Percentiles rank a stretch among this genome's conserved stretches.
Evolutionary conservation across 169 alveolate species (phyloP).

Genomic region (Theileria luwenshuni): DNA sequence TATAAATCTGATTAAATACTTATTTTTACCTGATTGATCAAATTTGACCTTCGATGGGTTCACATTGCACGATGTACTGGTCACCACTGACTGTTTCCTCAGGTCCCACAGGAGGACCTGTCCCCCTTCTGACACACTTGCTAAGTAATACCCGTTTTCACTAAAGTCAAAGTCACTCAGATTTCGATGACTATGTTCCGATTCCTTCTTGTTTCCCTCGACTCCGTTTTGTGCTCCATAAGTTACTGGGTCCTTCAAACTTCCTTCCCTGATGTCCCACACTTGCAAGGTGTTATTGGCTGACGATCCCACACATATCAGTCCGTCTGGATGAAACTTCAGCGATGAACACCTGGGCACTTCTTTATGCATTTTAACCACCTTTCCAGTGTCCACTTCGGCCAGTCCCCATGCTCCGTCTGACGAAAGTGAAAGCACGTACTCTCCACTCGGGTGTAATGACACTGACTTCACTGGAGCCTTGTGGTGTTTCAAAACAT

Average conservation of each 20-base stretch:
- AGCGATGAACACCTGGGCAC: conserved; percentile 67
- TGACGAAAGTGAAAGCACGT: conserved; percentile 66
- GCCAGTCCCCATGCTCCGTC: conserved; percentile 80
- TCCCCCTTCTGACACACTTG: conserved; percentile 77
- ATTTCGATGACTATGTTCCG: too few species aligned
- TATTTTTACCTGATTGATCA: conserved; percentile 71
- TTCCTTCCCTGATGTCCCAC: conserved; percentile 81
- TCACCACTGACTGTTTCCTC: conserved; percentile 72
- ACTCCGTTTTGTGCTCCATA: conserved; percentile 35
- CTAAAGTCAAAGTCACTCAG: conserved; percentile 72
- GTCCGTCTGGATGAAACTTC: conserved; percentile 86
- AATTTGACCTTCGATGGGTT: conserved; percentile 67
- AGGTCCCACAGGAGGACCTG: conserved; percentile 78
- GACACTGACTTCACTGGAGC: conserved; percentile 70
- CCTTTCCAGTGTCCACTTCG: conserved; percentile 76
- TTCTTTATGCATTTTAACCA: conserved; percentile 69
- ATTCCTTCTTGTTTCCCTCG: conserved; percentile 28
- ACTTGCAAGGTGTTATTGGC: conserved; percentile 78
- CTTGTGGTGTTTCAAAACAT: conserved; percentile 73
- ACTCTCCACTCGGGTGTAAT: conserved; percentile 84
- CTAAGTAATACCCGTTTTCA: conserved; percentile 86
- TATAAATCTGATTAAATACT: background rate
- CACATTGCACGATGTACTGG: conserved; percentile 60
- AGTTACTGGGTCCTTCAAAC: conserved; percentile 60
- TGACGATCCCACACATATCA: conserved; percentile 80